Evolutionary conservation across 2,329 filamentous ascomycete genomes (phyloP).

Genomic region (Aspergillus sp.): DNA sequence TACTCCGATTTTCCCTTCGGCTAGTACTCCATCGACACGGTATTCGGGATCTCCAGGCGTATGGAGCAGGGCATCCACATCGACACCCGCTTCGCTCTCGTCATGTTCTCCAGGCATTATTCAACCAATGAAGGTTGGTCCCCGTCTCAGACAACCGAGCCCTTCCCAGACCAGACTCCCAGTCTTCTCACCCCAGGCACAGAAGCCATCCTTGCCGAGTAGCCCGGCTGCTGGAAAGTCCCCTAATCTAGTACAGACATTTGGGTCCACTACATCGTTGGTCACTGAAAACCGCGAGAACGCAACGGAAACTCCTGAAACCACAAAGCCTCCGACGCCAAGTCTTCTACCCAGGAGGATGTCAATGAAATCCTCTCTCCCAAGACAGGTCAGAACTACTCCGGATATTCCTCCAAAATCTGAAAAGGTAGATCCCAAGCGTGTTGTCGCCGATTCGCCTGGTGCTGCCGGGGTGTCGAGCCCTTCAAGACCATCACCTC

Average conservation of each 20-base stretch:
- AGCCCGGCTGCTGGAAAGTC: slow-evolving; percentile 26
- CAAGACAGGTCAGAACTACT: slow-evolving; percentile 43
- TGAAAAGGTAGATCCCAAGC: not conserved
- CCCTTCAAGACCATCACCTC: slow-evolving; percentile 34
- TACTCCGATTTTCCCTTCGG: slow-evolving; percentile 43
- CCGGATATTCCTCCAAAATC: slow-evolving; percentile 18
- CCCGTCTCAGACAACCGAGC: slow-evolving; percentile 42
- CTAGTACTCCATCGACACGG: slow-evolving; percentile 51
- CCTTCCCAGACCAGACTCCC: slow-evolving; percentile 44
- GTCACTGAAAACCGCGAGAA: slow-evolving; percentile 13
- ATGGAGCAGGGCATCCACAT: slow-evolving; percentile 53
- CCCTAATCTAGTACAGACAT: slow-evolving; percentile 15
- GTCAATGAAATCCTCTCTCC: slow-evolving; percentile 59
- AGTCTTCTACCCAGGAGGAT: slow-evolving; percentile 67
- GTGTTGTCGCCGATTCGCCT: not conserved
- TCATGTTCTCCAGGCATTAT: slow-evolving; percentile 54
- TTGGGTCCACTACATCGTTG: slow-evolving; percentile 17
- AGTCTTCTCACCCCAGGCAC: slow-evolving; percentile 30
- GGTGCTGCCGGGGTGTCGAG: slow-evolving; percentile 1
- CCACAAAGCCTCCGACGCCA: slow-evolving; percentile 47
- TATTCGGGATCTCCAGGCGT: slow-evolving; percentile 52
- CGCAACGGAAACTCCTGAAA: not conserved
- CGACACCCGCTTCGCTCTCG: slow-evolving; percentile 55
- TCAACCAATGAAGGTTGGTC: slow-evolving; percentile 43
- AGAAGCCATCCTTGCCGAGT: slow-evolving; percentile 26